These are phyloP conservation scores for Lactarius pseudohatsudake DNA, from an alignment of 768 basidiomycete species.

Conservation along the genomic window DNA sequence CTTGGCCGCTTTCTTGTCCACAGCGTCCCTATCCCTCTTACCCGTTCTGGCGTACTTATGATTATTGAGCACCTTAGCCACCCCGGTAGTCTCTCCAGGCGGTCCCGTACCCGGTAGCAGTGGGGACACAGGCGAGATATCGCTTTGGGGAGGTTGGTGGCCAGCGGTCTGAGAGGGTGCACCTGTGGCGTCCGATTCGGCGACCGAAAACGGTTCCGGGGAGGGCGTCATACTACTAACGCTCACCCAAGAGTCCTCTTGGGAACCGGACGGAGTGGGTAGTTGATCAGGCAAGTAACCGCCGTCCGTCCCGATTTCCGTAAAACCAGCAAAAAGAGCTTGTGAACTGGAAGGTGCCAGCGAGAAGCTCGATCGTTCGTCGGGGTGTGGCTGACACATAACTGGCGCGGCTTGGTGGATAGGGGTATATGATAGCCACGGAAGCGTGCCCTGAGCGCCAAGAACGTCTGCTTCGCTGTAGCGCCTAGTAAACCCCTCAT, in stretches of 20 bases:
- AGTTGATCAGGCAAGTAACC: not conserved
- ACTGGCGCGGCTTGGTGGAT: not conserved
- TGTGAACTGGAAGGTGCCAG: not conserved
- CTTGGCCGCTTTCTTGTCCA: constrained; percentile 9
- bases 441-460: not conserved
- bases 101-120: not conserved
- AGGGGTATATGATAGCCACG: not conserved
- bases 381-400: not conserved
- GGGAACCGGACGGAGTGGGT: not conserved
- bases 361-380: not conserved
- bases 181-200: not conserved
- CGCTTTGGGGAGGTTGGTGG: not conserved
- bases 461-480: not conserved
- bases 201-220: not conserved
- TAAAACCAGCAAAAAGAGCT: not conserved
- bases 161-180: not conserved
- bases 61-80: not conserved
- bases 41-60: not conserved
- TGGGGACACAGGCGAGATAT: not conserved
- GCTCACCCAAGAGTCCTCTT: not conserved
- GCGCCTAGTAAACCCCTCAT: not conserved
- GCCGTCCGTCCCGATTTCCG: not conserved
- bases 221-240: not conserved
- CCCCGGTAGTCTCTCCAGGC: not conserved
- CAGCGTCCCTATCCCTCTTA: not conserved